Base-by-base conservation (phyloP, 176 grass and related monocot genomes). In the Bothriochloa decipiens region DNA sequence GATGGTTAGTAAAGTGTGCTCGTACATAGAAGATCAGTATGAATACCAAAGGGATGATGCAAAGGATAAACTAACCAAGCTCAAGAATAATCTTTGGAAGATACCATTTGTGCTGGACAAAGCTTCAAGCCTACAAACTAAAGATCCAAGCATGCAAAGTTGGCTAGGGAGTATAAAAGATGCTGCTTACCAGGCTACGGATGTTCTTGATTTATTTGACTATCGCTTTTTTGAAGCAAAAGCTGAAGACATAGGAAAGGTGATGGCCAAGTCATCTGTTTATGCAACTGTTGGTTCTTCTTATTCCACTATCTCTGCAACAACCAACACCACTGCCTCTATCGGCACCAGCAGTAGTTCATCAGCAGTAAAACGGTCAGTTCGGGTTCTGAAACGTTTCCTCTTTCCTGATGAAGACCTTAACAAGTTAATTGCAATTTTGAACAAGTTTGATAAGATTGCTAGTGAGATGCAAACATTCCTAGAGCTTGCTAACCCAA, bases 131-230 rank as follows among this genome's bases (percentile, higher is more conserved):
- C 27, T 83, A 23, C 55, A 72, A 29, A 49, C 17, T 0, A 88
- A 15, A 43, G 63, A 78, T 27, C 6, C 32, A 63, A 28, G 7
- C 15, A 83, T 83, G 57, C 39, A 27, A 65, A 63, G 28, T 18
- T 78, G 52, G 47, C 26, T 80, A 15, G 11, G 68, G 20, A 49
- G 45, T 16, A 87, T 90, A 36, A 82, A 87, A 79, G 89, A 78
- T 83, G 80, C 68, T 5, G 84, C 77, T n/a, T 68, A 68, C 46
- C n/a, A 68, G 5, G 89, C 74, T 52, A 75, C 53, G 12, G 65
- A 90, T 82, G 73, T 86, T 58, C 88, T 90, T 0, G 73, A 74
- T 36, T 42, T 42, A 29, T 90, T 90, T 72, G 55, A 86, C 25
- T 90, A 82, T 16, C 65, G 67, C 15, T 53, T 58, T 86, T 46